Base-by-base conservation (phyloP, 176 grass and related monocot species). In the Carex myosuroides region DNA sequence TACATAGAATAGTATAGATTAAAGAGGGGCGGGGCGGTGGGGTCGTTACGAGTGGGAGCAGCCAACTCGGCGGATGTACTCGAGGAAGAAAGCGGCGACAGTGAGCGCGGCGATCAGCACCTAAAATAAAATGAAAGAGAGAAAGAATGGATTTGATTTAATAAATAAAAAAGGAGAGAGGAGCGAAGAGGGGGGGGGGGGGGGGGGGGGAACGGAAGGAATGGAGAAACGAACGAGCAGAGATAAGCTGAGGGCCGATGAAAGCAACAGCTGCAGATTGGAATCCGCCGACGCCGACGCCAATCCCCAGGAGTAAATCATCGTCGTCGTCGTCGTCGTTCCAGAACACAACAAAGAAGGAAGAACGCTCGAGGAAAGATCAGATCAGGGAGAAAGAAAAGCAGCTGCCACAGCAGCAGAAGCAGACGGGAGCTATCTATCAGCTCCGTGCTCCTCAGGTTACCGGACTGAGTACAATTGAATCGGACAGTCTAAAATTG, bases 11-110 rank as follows among this genome's bases (percentile, higher is more conserved):
- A 22, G 8, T 3, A 21, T 62, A 44, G 13, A 57, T 13, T 13
- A 24, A 26, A 59, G 2, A 22, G 70, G 46, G 9, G 1, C 1
- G 46, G 9, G 44, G 44, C 8, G 44, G 44, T 20, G 16, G 56
- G 32, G 3, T 14, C 13, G 85, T 48, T 79, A 98, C 92, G 92
- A 94, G 87, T 95, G 93, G 87, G 18, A 84, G 89, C 88, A 99
- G 58, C 93, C 91, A 69, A 99, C 93, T 85, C 89, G 90, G 79
- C 93, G 87, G 86, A 95, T 84, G 91, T 92, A 89, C 64, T 99
- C 96, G 33, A 99, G 87, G 88, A 95, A 95, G 87, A 92, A 52
- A 20, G 89, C 96, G 14, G 89, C 90, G 18, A 80, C 33, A 32
- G 86, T 85, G 12, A 95, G 85, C 55, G 61, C 78, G 54, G 84